phyloP scores from a whole-genome alignment of 306 rosid species.

The Vigna hirtella region DNA sequence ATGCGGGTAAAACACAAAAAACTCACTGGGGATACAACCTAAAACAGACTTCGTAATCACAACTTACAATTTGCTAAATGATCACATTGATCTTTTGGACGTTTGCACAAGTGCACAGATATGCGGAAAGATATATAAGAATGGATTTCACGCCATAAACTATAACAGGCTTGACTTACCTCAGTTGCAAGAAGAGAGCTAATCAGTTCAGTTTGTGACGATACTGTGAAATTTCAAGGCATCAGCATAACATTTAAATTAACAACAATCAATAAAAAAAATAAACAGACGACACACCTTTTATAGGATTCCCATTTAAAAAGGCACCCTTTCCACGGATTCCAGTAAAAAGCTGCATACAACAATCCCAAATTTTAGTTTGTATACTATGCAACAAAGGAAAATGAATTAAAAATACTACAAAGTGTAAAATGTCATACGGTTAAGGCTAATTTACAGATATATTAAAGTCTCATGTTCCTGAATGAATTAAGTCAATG shows the following conservation, averaged over 20 bases:
- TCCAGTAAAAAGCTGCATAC: slow-evolving; percentile 85
- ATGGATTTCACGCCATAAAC: slow-evolving; percentile 23
- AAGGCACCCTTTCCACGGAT: slow-evolving; percentile 84
- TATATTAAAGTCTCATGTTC: slow-evolving; percentile 1
- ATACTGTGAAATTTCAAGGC: slow-evolving; percentile 66
- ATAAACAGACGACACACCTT: slow-evolving; percentile 59
- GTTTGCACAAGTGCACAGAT: background rate
- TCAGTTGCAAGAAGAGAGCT: slow-evolving; percentile 87
- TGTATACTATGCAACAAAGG: slow-evolving; percentile 20
- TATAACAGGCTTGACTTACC: slow-evolving; percentile 62
- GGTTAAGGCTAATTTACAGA: slow-evolving; percentile 36
- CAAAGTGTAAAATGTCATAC: background rate
- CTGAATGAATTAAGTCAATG: slow-evolving; percentile 16
- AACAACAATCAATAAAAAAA: slow-evolving; percentile 29
- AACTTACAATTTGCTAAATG: slow-evolving; percentile 34
- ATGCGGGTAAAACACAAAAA: slow-evolving; percentile 3
- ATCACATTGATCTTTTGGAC: slow-evolving; percentile 11
- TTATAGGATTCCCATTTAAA: slow-evolving; percentile 81
- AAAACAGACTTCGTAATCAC: slow-evolving; percentile 8
- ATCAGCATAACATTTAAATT: slow-evolving; percentile 31
- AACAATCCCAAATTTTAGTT: slow-evolving; percentile 41
- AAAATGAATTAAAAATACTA: slow-evolving; percentile 13
- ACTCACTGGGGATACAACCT: background rate
- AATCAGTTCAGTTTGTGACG: slow-evolving; percentile 80
- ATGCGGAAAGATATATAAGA: background rate